Evolutionary conservation across 345 rosid species (phyloP).

Genomic region (Firmiana major): DNA sequence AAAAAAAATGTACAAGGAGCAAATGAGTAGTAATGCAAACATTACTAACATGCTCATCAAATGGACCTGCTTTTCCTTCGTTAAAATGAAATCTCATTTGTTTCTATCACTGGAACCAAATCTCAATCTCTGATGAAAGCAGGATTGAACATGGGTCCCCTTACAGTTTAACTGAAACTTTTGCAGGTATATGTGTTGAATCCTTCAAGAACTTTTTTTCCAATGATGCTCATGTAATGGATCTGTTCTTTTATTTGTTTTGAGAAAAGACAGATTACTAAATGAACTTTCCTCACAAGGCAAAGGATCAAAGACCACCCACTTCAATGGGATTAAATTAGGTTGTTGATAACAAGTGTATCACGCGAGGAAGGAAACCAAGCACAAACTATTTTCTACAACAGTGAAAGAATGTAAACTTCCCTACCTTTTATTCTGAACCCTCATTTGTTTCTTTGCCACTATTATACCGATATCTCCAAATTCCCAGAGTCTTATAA

Average conservation of each 20-base stretch:
- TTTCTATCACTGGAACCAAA: neutral
- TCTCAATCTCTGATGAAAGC: neutral
- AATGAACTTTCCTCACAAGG: neutral
- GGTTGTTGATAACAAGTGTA: neutral
- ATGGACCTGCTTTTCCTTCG: neutral
- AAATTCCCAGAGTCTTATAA: constrained; percentile 75
- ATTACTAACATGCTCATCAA: neutral
- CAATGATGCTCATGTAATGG: neutral
- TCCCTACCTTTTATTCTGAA: neutral
- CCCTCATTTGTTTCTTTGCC: constrained; percentile 29
- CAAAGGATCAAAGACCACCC: neutral
- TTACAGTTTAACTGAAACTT: neutral
- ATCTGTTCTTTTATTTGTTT: neutral
- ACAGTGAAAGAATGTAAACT: neutral
- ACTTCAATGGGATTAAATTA: neutral
- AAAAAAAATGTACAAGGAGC: neutral
- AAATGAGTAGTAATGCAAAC: neutral
- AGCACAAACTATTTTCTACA: neutral
- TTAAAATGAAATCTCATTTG: neutral
- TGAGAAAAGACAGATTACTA: neutral
- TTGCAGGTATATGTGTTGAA: neutral
- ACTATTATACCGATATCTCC: constrained; percentile 39
- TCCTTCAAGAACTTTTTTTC: neutral
- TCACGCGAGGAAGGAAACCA: neutral
- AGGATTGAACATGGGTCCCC: no score